Evolutionary conservation across 2,329 filamentous ascomycete species (phyloP), one percentile per base, ranked within the genome.

Genomic region (Microdochium paspali): DNA sequence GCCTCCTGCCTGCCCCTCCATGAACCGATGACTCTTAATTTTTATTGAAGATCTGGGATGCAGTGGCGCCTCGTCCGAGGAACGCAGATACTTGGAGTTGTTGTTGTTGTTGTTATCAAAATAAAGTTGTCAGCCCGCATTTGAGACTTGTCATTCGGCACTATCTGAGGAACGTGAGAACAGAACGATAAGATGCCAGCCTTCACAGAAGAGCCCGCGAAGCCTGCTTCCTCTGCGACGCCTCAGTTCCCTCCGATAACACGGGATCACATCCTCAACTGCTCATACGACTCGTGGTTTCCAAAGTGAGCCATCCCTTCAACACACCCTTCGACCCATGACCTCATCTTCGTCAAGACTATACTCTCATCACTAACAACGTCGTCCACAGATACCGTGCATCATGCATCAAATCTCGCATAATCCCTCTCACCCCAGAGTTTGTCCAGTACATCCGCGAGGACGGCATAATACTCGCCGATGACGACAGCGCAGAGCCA

Each of bases 231-330:
- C 46, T 24, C 47, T 23, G 46, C 54, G 31, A 49, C 46, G 45
- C 49, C 47, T 44, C 57, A 54, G 20, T 97, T 98, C 61, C 87
- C 90, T 20, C 88, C 89, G 1, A 79, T 95, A 49, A 89, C 83
- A 26, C 86, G 84, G 61, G 80, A 85, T 44, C 91, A 98, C 60
- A 94, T 98, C 51, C 72, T 95, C 47, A 86, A 96, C 66, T 98
- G 91, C 68, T 94, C 93, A 39, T 96, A 94, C 66, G 87, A 95
- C 63, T 80, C 77, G 50, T 98, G 93, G 93, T 88, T 95, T 59
- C 81, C 86, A 44, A 84, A 79, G 76, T 88, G 69, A 46, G 70
- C 59, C 9, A n/a, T n/a, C n/a, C n/a, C n/a, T n/a, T n/a, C n/a
- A n/a, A n/a, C n/a, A n/a, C n/a, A n/a, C n/a, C n/a, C n/a, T n/a